Evolutionary conservation across 2,329 filamentous ascomycete species (phyloP), one percentile per base, ranked within the genome.

Genomic region (Lasiodiplodia hormozganensis): DNA sequence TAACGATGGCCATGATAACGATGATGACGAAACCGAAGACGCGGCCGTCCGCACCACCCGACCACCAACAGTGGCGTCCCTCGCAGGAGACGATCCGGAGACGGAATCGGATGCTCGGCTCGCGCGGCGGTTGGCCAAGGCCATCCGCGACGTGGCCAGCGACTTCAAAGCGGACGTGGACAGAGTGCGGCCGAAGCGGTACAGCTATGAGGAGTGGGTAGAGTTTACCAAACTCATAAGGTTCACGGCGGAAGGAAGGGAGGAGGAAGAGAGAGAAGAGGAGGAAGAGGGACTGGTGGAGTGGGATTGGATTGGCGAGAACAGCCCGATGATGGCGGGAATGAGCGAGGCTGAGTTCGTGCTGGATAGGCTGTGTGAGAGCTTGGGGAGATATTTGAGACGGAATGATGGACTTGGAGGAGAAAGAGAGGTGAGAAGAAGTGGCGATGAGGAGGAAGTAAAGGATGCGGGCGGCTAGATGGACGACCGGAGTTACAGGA

Each of bases 181-280:
- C 14, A 23, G n/a, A n/a, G 60, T 8, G 28, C 12, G 66, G 49
- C 83, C 85, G 0, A 89, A 89, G 67, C 86, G 85, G 66, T 97
- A 97, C 76, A 85, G 83, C 0, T 97, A 94, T 71, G 89, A 94
- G 72, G 91, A 97, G 76, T 97, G 94, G 94, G 91, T 91, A 0
- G 92, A 92, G 82, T 96, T 93, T 73, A 89, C 94, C 8, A 87
- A 88, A 25, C 84, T 97, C 38, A 92, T 97, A 47, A 82, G 86
- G 2, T 89, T 89, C 71, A 82, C 82, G 2, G 66, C 68, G 16
- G 58, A 67, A 7, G 66, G 60, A 54, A 68, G 79, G 47, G 34
- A 67, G 62, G 54, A 73, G 12, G 71, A 68, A 14, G 72, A 78
- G 2, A 73, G 76, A 2, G 82, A 85, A 8, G 86, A 87, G 68